Evolutionary conservation across 169 alveolate genomes (phyloP).

Genomic region (Theileria equi): DNA sequence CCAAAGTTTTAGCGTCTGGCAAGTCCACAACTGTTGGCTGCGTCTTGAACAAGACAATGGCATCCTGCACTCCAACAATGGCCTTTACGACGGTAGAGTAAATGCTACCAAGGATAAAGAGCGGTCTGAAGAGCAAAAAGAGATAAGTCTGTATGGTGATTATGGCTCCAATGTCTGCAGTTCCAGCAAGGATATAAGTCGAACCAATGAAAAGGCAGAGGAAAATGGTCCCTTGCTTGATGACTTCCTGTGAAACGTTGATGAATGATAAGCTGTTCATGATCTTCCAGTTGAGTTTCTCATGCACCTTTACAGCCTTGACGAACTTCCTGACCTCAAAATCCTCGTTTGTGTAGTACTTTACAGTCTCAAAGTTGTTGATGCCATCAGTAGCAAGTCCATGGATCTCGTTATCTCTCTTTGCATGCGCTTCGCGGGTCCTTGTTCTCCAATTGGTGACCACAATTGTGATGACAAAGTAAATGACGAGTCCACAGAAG

Average conservation of each 20-base stretch:
- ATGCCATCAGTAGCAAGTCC: constrained; percentile 69
- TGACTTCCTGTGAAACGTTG: constrained; percentile 64
- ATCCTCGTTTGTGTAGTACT: constrained; percentile 71
- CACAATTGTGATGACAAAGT: constrained; percentile 45
- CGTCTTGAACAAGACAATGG: constrained; percentile 29
- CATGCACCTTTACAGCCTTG: constrained; percentile 60
- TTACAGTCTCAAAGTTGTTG: constrained; percentile 74
- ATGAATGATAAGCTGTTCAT: constrained; percentile 63
- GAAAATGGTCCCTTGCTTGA: constrained; percentile 38
- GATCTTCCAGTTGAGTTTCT: constrained; percentile 59
- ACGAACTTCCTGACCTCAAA: constrained; percentile 64
- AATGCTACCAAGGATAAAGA: constrained; percentile 69
- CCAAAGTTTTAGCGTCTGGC: too few relatives aligned
- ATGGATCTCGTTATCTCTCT: constrained; percentile 75
- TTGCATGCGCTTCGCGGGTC: constrained; percentile 62
- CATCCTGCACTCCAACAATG: constrained; percentile 43
- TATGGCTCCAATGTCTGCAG: constrained; percentile 25
- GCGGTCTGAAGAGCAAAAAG: constrained; percentile 66
- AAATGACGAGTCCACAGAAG: constrained; percentile 30
- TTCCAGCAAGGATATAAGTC: not conserved
- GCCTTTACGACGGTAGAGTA: constrained; percentile 64
- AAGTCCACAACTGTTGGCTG: constrained; percentile 7
- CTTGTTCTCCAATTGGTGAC: constrained; percentile 69
- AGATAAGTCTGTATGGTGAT: constrained; percentile 58
- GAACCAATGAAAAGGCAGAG: constrained; percentile 26